Conservation (phyloP, 345 rosid genomes). For the Euphorbia tirucalli region DNA sequence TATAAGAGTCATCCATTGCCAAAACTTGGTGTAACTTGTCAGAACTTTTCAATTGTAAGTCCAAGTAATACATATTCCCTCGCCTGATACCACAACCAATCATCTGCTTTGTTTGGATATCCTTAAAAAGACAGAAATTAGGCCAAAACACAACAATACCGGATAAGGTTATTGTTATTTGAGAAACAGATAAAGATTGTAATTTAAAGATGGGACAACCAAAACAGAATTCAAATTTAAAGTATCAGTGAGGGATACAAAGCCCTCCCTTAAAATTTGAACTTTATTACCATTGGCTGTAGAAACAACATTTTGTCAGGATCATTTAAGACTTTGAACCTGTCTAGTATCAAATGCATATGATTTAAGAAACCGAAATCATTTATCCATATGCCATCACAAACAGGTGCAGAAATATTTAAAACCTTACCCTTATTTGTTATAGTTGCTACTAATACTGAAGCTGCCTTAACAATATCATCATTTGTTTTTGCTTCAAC, state of each 20-base stretch:
- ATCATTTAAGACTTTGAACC: neutral
- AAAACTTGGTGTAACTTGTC: too few species aligned
- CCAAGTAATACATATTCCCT: neutral
- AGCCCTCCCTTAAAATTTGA: neutral
- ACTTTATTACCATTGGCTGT: neutral
- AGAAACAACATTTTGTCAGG: neutral
- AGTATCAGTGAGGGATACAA: neutral
- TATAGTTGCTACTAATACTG: neutral
- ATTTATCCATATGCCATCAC: neutral
- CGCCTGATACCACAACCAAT: neutral
- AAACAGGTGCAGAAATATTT: slow-evolving; percentile 2
- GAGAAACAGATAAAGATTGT: neutral
- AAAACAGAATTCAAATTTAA: neutral
- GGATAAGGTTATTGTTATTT: neutral
- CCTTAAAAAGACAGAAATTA: neutral
- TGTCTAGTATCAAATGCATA: slow-evolving; percentile 4
- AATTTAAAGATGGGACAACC: neutral
- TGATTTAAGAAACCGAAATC: neutral
- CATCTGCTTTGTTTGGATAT: neutral
- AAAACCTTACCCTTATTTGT: neutral
- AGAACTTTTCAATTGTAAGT: neutral
- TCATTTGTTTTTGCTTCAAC: neutral
- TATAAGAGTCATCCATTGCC: neutral
- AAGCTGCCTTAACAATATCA: neutral
- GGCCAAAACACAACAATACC: neutral